These are phyloP conservation scores for Xylaria sp. DNA, from an alignment of 2,329 filamentous ascomycete species.

Conservation along the genomic window DNA sequence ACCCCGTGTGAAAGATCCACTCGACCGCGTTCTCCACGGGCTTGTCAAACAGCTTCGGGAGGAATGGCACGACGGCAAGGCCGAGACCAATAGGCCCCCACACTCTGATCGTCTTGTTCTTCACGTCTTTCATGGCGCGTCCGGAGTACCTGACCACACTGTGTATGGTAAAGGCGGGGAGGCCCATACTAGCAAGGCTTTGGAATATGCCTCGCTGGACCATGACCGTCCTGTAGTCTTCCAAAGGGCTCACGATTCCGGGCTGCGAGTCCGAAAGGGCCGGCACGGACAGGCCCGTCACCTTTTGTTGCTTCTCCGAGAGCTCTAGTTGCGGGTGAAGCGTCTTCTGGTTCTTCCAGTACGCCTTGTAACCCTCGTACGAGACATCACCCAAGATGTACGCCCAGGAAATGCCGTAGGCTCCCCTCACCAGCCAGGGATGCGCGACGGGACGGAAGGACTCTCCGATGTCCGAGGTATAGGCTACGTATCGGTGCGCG, in stretches of 20 bases:
- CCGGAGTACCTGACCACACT: conserved; percentile 90
- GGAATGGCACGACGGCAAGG: conserved; percentile 74
- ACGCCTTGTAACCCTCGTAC: conserved; percentile 95
- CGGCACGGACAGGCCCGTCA: conserved; percentile 47
- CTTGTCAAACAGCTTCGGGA: conserved; percentile 85
- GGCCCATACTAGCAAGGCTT: conserved; percentile 85
- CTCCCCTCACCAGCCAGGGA: conserved; percentile 75
- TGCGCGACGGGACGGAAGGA: conserved; percentile 93
- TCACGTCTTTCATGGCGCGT: conserved; percentile 77
- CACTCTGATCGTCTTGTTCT: conserved; percentile 75
- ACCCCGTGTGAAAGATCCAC: conserved; percentile 83
- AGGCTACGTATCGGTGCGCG: conserved; percentile 94
- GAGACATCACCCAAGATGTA: conserved; percentile 90
- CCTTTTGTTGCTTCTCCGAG: conserved; percentile 51
- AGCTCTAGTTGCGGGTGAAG: conserved; percentile 69
- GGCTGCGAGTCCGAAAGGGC: conserved; percentile 39
- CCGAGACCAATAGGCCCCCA: conserved; percentile 91
- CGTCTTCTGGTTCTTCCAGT: conserved; percentile 79
- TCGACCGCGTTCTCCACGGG: conserved; percentile 92
- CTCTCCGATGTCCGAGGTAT: conserved; percentile 95
- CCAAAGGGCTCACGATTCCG: conserved; percentile 66
- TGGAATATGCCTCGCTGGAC: conserved; percentile 90
- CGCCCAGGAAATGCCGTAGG: conserved; percentile 90
- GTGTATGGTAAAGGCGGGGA: conserved; percentile 93
- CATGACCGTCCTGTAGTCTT: conserved; percentile 92